These are phyloP conservation scores for Viridothelium virens DNA, from an alignment of 495 filamentous ascomycete genomes.

Conservation along the genomic window DNA sequence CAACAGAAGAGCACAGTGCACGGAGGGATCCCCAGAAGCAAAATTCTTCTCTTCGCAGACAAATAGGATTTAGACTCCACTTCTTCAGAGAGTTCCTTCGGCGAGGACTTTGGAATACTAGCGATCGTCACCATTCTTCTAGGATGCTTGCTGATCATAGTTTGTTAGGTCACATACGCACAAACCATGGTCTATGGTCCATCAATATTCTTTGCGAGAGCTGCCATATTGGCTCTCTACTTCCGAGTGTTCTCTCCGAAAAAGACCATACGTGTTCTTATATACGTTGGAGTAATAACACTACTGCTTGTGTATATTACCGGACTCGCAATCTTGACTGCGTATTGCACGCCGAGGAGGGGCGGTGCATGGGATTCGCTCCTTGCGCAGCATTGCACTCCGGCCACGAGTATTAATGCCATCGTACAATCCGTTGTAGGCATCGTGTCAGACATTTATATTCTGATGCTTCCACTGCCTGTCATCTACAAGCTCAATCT, in stretches of 20 bases:
- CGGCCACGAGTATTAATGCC: not conserved
- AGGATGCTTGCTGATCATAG: not conserved
- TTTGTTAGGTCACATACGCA: not conserved
- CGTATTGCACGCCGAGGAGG: not conserved
- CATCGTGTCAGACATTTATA: not conserved
- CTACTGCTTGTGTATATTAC: not conserved
- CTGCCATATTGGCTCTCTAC: constrained; percentile 6
- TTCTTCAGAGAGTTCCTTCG: not conserved
- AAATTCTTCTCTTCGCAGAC: not conserved
- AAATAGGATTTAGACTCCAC: not conserved
- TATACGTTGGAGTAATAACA: not conserved
- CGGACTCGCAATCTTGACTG: not conserved
- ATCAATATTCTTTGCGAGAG: constrained; percentile 1
- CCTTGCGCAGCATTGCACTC: not conserved
- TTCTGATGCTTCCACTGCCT: constrained; percentile 2
- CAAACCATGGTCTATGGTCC: not conserved
- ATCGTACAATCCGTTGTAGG: not conserved
- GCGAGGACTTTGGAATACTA: not conserved
- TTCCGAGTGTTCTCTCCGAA: constrained; percentile 5
- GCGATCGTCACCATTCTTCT: not conserved
- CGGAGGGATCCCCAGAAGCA: not conserved
- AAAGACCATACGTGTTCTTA: constrained; percentile 1
- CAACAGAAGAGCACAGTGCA: not conserved
- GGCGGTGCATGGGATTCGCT: not conserved
- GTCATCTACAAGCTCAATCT: constrained; percentile 6